phyloP scores from a whole-genome alignment of 495 filamentous ascomycete genomes.

The Xylaria bambusicola region DNA sequence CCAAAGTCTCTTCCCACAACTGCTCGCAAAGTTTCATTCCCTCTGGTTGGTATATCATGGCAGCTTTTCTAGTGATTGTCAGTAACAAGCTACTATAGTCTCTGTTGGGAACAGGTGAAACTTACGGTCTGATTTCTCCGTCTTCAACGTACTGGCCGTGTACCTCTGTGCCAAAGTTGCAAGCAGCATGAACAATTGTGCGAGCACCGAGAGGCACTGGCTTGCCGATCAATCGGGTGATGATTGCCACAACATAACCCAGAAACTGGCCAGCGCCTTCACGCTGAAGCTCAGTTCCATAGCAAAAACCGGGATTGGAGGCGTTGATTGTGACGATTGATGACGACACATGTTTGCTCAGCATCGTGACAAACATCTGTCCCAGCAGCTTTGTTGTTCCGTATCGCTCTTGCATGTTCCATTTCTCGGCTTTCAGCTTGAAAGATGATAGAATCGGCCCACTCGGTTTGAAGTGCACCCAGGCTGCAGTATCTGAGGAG shows the following conservation, averaged over 20 bases:
- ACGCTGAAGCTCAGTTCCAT: conserved; percentile 37
- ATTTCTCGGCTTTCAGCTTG: conserved; percentile 29
- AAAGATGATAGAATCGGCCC: conserved; percentile 42
- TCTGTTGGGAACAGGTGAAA: background rate
- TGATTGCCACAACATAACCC: background rate
- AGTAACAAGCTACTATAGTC: background rate
- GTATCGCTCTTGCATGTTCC: conserved; percentile 37
- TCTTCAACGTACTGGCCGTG: conserved; percentile 40
- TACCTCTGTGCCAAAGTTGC: conserved; percentile 35
- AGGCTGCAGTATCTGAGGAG: conserved; percentile 35
- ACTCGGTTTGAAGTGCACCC: conserved; percentile 38
- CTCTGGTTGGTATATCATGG: conserved; percentile 35
- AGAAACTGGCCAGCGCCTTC: conserved; percentile 18
- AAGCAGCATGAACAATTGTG: conserved; percentile 34
- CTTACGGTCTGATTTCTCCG: conserved; percentile 38
- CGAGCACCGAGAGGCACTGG: conserved; percentile 29
- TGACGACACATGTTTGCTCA: conserved; percentile 35
- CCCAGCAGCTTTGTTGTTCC: conserved; percentile 52
- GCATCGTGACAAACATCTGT: conserved; percentile 48
- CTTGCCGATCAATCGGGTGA: conserved; percentile 24
- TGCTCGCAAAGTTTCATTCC: conserved; percentile 32
- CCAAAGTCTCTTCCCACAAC: conserved; percentile 40
- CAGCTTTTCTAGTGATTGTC: conserved; percentile 17
- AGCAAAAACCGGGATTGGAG: conserved; percentile 50
- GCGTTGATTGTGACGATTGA: conserved; percentile 51